Conservation (phyloP, 768 basidiomycete species). For the Peribolospora kevripleyi region DNA sequence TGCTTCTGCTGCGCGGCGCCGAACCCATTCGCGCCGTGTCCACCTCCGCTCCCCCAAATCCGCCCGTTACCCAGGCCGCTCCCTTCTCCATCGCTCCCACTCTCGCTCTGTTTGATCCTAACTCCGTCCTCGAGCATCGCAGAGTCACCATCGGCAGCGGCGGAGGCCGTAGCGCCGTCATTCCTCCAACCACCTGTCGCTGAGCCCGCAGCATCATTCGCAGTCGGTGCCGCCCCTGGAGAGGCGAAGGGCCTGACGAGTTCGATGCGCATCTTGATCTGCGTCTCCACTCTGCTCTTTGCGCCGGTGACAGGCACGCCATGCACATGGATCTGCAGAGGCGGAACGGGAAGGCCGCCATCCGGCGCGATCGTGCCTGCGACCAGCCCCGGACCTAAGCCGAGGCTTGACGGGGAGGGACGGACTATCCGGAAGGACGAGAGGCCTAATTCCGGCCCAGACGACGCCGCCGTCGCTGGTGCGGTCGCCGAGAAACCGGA, state of each 20-base stretch:
- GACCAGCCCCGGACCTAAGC: not conserved
- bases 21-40: slow-evolving; percentile 5
- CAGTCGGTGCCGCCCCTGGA: slow-evolving; percentile 2
- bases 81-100: not conserved
- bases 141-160: slow-evolving; percentile 25
- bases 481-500: too few relatives aligned
- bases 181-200: slow-evolving; percentile 9
- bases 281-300: slow-evolving; percentile 85
- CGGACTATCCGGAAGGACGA: too few relatives aligned
- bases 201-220: not conserved
- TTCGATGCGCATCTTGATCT: slow-evolving; percentile 62
- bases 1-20: slow-evolving; percentile 4
- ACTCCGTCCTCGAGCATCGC: not conserved
- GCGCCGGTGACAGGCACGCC: slow-evolving; percentile 60
- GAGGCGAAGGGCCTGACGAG: slow-evolving; percentile 14
- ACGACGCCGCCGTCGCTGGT: too few relatives aligned
- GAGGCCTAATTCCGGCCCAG: too few relatives aligned
- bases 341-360: slow-evolving; percentile 14
- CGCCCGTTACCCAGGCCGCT: not conserved
- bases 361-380: not conserved
- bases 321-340: slow-evolving; percentile 57
- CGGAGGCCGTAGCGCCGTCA: slow-evolving; percentile 22
- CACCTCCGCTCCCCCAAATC: not conserved
- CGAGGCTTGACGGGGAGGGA: not conserved
- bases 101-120: not conserved